Evolutionary conservation across 2,329 filamentous ascomycete genomes (phyloP), one percentile per base, ranked within the genome.

Genomic region (Fusarium caatingaense): DNA sequence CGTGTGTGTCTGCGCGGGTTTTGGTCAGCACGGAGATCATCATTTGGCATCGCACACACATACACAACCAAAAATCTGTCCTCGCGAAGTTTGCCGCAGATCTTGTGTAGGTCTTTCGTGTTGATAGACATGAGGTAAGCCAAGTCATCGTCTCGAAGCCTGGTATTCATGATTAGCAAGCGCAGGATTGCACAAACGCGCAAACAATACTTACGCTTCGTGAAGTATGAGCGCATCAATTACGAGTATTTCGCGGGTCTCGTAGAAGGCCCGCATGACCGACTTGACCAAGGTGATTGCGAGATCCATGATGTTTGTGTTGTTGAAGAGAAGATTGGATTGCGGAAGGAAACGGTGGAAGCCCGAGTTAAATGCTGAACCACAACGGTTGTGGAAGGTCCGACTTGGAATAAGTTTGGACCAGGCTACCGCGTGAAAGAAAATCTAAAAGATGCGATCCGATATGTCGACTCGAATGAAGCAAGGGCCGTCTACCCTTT

Each of bases 121-220:
- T 97, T 95, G 82, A 97, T 94, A 67, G 91, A 91, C 81, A 98
- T 91, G 25, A 98, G 85, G 75, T 93, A 91, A 45, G 93, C 92
- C 67, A 99, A 85, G 76, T 99, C 96, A 76, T 94, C 91, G 77
- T 97, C 93, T 76, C 93, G 91, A 64, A 98, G 86, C 87, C 92
- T 81, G 87, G 90, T 80, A 42, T 48, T 44, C 60, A 21, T 13
- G 27, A 83, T 97, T 92, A 73, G 96, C 83, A 56, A 94, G 30
- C 50, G 48, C 48, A 56, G 42, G 49, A 41, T 40, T 51, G 21
- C 41, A 60, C 13, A 40, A 50, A 46, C 44, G 30, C 51, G 55
- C 32, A 40, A 27, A 74, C 93, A 85, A 44, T 20, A 74, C 93
- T 84, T 77, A 98, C 88, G 84, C 82, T 78, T 91, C 93, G 80